Conservation (phyloP, 2,329 filamentous ascomycete genomes). For the Epichloe scottii region DNA sequence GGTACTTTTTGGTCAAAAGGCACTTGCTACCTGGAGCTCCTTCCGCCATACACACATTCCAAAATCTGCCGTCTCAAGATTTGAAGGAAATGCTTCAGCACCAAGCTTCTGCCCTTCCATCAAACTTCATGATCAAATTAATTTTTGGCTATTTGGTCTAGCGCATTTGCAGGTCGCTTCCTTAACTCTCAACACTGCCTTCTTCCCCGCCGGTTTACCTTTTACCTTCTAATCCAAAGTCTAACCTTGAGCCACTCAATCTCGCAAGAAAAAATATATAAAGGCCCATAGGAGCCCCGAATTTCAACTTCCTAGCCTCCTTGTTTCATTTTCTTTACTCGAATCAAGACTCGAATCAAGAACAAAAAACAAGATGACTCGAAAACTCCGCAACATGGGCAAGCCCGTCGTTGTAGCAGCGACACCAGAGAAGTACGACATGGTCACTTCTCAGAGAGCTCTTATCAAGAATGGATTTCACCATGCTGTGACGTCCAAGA, state of each 20-base stretch:
- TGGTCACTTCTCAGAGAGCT: constrained; percentile 6
- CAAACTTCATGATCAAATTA: too few species aligned
- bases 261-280: not conserved
- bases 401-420: not conserved
- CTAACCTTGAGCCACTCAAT: not conserved
- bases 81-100: too few species aligned
- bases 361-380: not conserved
- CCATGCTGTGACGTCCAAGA: constrained; percentile 8
- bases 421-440: constrained; percentile 6
- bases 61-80: too few species aligned
- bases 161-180: too few species aligned
- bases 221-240: too few species aligned
- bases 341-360: not conserved
- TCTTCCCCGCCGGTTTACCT: too few species aligned
- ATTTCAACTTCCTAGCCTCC: not conserved
- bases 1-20: too few species aligned
- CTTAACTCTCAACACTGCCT: too few species aligned
- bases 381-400: not conserved
- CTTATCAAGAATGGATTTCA: constrained; percentile 9
- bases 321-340: not conserved
- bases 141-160: too few species aligned
- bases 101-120: too few species aligned
- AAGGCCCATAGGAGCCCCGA: not conserved
- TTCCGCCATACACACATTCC: too few species aligned
- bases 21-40: too few species aligned